A percentile compares a stretch with the other conserved stretches of the same genome.
Evolutionary conservation across 129 eudicot genomes (phyloP).

Genomic region (Oenanthe sinensis): DNA sequence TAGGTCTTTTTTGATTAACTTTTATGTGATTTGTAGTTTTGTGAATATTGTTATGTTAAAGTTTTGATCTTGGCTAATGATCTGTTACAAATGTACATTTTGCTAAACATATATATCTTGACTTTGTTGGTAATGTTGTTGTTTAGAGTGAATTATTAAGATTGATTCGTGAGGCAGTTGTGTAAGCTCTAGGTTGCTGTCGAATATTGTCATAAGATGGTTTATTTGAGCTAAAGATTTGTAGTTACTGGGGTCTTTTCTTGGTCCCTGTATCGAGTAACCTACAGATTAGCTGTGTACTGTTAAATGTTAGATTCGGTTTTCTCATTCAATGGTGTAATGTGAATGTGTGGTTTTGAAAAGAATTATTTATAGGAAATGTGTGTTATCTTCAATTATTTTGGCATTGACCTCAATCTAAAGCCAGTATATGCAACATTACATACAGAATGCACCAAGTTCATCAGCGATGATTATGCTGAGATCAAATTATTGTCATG

Average conservation of each 20-base stretch:
- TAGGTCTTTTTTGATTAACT: neutral
- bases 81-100: neutral
- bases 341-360: neutral
- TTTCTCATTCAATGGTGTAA: too few species aligned
- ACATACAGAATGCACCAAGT: neutral
- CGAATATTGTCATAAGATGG: neutral
- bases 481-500: neutral
- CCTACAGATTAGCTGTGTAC: neutral
- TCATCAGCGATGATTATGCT: neutral
- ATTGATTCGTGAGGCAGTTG: neutral
- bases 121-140: neutral
- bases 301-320: neutral
- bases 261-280: neutral
- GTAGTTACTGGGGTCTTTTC: neutral
- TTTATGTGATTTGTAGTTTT: neutral
- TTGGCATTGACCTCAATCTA: neutral
- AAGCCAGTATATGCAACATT: neutral
- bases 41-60: neutral
- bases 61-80: neutral
- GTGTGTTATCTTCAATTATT: neutral
- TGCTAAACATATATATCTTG: neutral
- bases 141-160: neutral
- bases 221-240: neutral
- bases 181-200: neutral
- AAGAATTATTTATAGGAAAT: too few species aligned